phyloP scores from a whole-genome alignment of 352 stramenopile species.

The Pythium phragmiticola region DNA sequence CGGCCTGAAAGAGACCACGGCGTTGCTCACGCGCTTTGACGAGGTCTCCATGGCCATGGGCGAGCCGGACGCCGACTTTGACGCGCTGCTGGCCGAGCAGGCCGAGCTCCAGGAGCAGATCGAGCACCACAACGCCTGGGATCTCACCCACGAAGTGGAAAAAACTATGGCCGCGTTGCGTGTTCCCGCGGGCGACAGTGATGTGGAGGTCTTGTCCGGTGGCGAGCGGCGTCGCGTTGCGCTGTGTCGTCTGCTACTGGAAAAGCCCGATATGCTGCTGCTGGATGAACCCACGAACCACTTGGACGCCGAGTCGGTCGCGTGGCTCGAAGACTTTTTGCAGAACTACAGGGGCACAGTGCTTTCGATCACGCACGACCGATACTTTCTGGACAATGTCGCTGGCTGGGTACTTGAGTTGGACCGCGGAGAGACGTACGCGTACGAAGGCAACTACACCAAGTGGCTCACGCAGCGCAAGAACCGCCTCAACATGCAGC shows the following conservation, averaged over 20 bases:
- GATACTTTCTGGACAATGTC: slow-evolving; percentile 99
- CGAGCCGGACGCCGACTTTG: slow-evolving; percentile 89
- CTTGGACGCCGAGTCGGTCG: slow-evolving; percentile 95
- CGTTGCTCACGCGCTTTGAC: slow-evolving; percentile 81
- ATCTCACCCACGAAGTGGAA: slow-evolving; percentile 77
- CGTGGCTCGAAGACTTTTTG: slow-evolving; percentile 98
- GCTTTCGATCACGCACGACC: slow-evolving; percentile 98
- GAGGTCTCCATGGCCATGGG: slow-evolving; percentile 88
- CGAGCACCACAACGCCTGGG: slow-evolving; percentile 83
- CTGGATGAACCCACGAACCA: slow-evolving; percentile 99
- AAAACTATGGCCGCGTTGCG: slow-evolving; percentile 80
- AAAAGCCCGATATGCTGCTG: slow-evolving; percentile 96
- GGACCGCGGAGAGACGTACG: slow-evolving; percentile 95
- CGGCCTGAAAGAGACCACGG: slow-evolving; percentile 80
- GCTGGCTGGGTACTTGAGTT: slow-evolving; percentile 97
- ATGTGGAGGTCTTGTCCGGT: slow-evolving; percentile 82
- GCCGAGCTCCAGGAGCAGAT: slow-evolving; percentile 87
- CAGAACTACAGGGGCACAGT: slow-evolving; percentile 95
- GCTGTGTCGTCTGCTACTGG: slow-evolving; percentile 94
- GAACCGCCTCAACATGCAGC: slow-evolving; percentile 94
- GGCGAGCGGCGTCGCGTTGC: slow-evolving; percentile 95
- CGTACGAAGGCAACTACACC: slow-evolving; percentile 99
- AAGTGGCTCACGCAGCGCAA: slow-evolving; percentile 94
- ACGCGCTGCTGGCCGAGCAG: slow-evolving; percentile 80
- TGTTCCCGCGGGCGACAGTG: slow-evolving; percentile 62